Conservation (phyloP, 805 yeast species). For the Starmerella bombi region DNA sequence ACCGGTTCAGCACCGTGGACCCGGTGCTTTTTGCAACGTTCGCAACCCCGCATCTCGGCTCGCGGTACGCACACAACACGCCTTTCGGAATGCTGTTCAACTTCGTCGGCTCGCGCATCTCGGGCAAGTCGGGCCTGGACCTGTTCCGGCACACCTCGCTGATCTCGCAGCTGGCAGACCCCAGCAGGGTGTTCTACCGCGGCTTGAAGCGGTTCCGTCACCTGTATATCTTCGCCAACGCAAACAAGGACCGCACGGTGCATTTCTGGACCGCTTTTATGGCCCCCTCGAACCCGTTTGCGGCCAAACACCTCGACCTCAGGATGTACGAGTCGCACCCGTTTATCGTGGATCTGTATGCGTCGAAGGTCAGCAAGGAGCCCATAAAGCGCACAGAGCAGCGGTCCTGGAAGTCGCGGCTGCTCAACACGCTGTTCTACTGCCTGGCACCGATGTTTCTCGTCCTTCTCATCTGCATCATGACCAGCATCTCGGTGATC, state of each 20-base stretch:
- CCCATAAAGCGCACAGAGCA: slow-evolving; percentile 1
- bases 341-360: slow-evolving; percentile 20
- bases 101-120: slow-evolving; percentile 38
- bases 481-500: slow-evolving; percentile 1
- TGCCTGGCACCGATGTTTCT: slow-evolving; percentile 1
- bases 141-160: slow-evolving; percentile 42
- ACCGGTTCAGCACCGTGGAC: slow-evolving; percentile 41
- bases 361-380: slow-evolving; percentile 12
- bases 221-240: slow-evolving; percentile 55
- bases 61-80: slow-evolving; percentile 34
- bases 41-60: slow-evolving; percentile 61
- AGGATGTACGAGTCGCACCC: slow-evolving; percentile 23
- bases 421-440: not conserved
- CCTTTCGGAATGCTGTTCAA: slow-evolving; percentile 32
- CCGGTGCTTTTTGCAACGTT: slow-evolving; percentile 57
- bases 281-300: slow-evolving; percentile 61
- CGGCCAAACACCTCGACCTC: slow-evolving; percentile 35
- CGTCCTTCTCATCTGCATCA: slow-evolving; percentile 1
- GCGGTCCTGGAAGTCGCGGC: not conserved
- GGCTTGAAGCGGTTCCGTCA: slow-evolving; percentile 48
- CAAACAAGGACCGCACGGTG: slow-evolving; percentile 72
- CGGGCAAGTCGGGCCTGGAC: slow-evolving; percentile 64
- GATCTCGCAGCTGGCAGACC: slow-evolving; percentile 42
- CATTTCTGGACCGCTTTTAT: slow-evolving; percentile 76
- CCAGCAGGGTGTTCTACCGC: slow-evolving; percentile 33